Evolutionary conservation across 768 basidiomycete genomes (phyloP).

Genomic region (Holtermanniella nyarrowii): DNA sequence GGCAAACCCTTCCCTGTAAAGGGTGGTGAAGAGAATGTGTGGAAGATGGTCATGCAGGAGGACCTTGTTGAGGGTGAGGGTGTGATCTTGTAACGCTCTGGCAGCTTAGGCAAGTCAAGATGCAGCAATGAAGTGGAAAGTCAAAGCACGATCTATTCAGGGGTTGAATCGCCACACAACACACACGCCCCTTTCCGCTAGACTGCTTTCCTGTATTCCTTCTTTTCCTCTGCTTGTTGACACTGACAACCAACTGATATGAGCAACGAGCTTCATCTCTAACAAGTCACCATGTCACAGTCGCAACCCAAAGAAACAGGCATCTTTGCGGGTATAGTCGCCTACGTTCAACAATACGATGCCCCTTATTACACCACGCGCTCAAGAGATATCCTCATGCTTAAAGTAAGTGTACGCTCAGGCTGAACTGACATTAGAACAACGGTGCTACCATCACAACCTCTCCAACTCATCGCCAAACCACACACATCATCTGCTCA

Average conservation of each 20-base stretch:
- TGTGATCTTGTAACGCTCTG: constrained; percentile 2
- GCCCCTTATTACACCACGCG: background rate
- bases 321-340: background rate
- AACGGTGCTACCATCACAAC: background rate
- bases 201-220: too few relatives aligned
- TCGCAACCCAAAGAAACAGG: too few relatives aligned
- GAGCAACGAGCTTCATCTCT: too few relatives aligned
- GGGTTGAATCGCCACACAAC: too few relatives aligned
- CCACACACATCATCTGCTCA: background rate
- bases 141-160: too few relatives aligned
- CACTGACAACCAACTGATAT: too few relatives aligned
- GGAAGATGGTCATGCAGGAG: constrained; percentile 39
- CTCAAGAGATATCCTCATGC: background rate
- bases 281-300: too few relatives aligned
- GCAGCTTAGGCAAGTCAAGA: too few relatives aligned
- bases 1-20: constrained; percentile 13
- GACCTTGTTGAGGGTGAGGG: constrained; percentile 33
- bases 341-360: background rate
- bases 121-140: too few relatives aligned
- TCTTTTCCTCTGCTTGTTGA: too few relatives aligned
- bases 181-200: too few relatives aligned
- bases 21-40: constrained; percentile 26
- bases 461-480: background rate
- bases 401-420: background rate
- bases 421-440: background rate